These are phyloP conservation scores for Canariomyces notabilis DNA, from an alignment of 2,329 filamentous ascomycete species.

Conservation along the genomic window DNA sequence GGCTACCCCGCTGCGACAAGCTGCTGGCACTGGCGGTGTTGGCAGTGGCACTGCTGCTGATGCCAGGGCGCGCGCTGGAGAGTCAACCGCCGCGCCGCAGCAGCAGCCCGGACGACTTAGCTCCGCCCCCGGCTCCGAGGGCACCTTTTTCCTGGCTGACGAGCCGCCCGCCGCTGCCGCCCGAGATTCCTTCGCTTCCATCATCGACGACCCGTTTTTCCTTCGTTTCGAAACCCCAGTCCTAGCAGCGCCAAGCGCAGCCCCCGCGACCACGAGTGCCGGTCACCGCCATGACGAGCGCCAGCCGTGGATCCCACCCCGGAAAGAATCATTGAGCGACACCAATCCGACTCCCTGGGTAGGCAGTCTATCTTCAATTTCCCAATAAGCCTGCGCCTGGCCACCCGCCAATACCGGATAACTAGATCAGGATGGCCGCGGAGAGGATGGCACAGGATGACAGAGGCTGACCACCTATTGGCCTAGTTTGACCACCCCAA, in stretches of 20 bases:
- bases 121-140: constrained; percentile 20
- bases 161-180: constrained; percentile 25
- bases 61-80: constrained; percentile 2
- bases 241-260: constrained; percentile 21
- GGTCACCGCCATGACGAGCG: constrained; percentile 34
- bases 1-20: constrained; percentile 16
- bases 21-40: neutral
- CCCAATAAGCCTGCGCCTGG: neutral
- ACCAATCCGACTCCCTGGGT: constrained; percentile 28
- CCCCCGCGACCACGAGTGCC: constrained; percentile 6
- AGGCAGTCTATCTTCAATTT: constrained; percentile 11
- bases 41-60: constrained; percentile 8
- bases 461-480: constrained; percentile 16
- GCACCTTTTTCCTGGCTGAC: constrained; percentile 25
- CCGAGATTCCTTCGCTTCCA: constrained; percentile 48
- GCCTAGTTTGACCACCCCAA: constrained; percentile 25
- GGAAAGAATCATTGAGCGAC: constrained; percentile 44
- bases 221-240: constrained; percentile 39
- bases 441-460: too few species aligned
- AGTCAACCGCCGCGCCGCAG: constrained; percentile 8
- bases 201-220: constrained; percentile 53
- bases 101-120: constrained; percentile 10
- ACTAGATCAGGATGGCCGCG: too few species aligned
- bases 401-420: neutral
- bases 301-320: constrained; percentile 41